Percentiles rank a stretch among this genome's conserved stretches.
These are phyloP conservation scores for Colletotrichum tanaceti DNA, from an alignment of 2,329 filamentous ascomycete species.

Conservation along the genomic window DNA sequence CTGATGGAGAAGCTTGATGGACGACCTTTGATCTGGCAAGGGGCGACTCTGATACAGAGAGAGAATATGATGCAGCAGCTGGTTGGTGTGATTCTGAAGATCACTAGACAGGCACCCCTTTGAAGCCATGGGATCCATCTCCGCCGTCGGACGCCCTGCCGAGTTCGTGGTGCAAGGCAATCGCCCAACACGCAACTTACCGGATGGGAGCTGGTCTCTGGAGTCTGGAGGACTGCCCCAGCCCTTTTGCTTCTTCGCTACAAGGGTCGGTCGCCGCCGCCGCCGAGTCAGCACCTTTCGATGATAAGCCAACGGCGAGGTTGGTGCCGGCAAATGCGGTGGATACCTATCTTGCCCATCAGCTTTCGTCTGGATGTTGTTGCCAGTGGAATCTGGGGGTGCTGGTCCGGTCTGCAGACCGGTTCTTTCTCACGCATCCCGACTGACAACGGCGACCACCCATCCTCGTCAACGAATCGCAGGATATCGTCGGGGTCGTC, in stretches of 20 bases:
- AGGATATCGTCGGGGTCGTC: constrained; percentile 57
- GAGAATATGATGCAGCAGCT: constrained; percentile 49
- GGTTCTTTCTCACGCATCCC: constrained; percentile 58
- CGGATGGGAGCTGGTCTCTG: not conserved
- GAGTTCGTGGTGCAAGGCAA: not conserved
- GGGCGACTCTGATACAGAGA: constrained; percentile 44
- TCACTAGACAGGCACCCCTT: constrained; percentile 50
- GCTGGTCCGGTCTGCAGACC: too few relatives aligned
- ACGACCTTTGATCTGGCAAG: constrained; percentile 50
- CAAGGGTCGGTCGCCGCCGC: not conserved
- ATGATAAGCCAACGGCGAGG: constrained; percentile 6
- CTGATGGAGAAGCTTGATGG: constrained; percentile 56
- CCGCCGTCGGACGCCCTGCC: not conserved
- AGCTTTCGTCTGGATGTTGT: constrained; percentile 1
- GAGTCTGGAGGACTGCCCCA: not conserved
- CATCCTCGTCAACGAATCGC: constrained; percentile 55
- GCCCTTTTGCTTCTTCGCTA: constrained; percentile 3
- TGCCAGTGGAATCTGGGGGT: not conserved
- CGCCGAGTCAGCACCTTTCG: too few relatives aligned
- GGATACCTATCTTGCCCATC: constrained; percentile 2
- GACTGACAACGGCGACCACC: constrained; percentile 61
- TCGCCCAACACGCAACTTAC: not conserved
- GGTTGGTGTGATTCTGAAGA: constrained; percentile 48
- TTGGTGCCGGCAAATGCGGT: not conserved
- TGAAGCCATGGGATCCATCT: constrained; percentile 44